Percentiles rank a stretch among this genome's conserved stretches.
These are phyloP conservation scores for Daedalea quercina DNA, from an alignment of 768 basidiomycete genomes.

Conservation along the genomic window DNA sequence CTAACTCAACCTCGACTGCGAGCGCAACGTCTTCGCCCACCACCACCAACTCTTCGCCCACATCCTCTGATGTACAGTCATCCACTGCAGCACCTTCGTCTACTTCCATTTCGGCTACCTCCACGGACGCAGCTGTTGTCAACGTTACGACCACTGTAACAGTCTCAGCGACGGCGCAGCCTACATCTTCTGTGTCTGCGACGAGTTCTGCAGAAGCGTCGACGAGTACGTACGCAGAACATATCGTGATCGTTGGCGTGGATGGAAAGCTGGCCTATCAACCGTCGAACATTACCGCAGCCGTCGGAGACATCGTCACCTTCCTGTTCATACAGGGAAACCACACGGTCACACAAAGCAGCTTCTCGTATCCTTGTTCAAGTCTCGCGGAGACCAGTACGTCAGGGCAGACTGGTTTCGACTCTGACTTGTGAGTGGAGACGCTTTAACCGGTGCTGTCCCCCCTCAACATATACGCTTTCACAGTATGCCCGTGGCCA, in stretches of 20 bases:
- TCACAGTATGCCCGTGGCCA: conserved; percentile 42
- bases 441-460: no score
- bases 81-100: conserved; percentile 11
- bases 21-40: conserved; percentile 5
- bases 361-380: conserved; percentile 28
- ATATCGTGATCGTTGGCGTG: conserved; percentile 24
- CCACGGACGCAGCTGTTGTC: conserved; percentile 26
- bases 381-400: conserved; percentile 36
- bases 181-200: conserved; percentile 28
- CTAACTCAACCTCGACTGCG: conserved; percentile 6
- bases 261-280: conserved; percentile 19
- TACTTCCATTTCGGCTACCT: conserved; percentile 25
- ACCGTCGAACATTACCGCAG: conserved; percentile 29
- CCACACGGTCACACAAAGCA: conserved; percentile 32
- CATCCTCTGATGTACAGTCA: conserved; percentile 7
- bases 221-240: conserved; percentile 33
- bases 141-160: conserved; percentile 36
- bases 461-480: not conserved
- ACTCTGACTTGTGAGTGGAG: conserved; percentile 31
- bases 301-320: conserved; percentile 31
- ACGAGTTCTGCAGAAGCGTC: conserved; percentile 29
- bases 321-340: conserved; percentile 36
- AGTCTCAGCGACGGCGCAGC: conserved; percentile 14
- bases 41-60: conserved; percentile 17
- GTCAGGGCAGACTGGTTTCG: conserved; percentile 35